phyloP scores from a whole-genome alignment of 345 rosid genomes.

The Citrus medica region DNA sequence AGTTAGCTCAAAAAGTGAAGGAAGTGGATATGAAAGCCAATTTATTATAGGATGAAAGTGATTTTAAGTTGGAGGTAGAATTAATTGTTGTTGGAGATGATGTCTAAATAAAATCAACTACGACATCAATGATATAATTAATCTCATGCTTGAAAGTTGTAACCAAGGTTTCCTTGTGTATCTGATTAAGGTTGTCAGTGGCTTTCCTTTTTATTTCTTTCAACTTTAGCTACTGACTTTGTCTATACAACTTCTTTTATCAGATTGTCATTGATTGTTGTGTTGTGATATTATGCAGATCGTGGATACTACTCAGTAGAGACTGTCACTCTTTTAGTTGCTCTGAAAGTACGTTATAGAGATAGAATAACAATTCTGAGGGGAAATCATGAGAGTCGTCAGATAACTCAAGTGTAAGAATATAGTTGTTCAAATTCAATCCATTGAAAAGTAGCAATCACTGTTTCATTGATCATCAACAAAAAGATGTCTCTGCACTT shows the following conservation, averaged over 20 bases:
- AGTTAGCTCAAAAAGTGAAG: neutral
- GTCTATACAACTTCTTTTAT: neutral
- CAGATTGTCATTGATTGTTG: neutral
- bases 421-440: neutral
- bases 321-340: slow-evolving; percentile 59
- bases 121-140: neutral
- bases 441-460: neutral
- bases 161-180: neutral
- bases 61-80: neutral
- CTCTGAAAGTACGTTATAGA: slow-evolving; percentile 57
- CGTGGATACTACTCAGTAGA: slow-evolving; percentile 65
- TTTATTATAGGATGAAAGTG: neutral
- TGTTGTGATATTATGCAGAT: slow-evolving; percentile 33
- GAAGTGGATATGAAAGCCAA: neutral
- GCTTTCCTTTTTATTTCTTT: neutral
- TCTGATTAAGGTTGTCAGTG: neutral
- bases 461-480: neutral
- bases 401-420: slow-evolving; percentile 64
- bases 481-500: neutral
- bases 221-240: neutral
- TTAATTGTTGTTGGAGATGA: neutral
- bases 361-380: slow-evolving; percentile 59
- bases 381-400: slow-evolving; percentile 67
- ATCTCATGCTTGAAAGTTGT: neutral
- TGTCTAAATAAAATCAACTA: neutral